Conservation (phyloP, 768 basidiomycete species). For the Termitomyces sp. region DNA sequence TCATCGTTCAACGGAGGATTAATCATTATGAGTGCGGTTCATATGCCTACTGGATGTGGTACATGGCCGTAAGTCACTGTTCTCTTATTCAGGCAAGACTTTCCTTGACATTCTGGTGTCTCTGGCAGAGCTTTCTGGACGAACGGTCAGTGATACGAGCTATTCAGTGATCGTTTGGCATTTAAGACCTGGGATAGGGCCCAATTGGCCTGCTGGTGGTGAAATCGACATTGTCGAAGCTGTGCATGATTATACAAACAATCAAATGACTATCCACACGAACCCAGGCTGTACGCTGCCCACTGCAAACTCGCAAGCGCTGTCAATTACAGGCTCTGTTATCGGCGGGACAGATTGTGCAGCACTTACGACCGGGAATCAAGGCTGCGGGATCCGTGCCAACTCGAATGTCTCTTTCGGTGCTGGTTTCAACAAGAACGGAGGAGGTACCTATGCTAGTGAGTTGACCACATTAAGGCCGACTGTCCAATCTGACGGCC, state of each 20-base stretch:
- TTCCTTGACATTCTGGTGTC: neutral
- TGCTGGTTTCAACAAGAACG: constrained; percentile 76
- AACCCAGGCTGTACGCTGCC: constrained; percentile 63
- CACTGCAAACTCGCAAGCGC: constrained; percentile 35
- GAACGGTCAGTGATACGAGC: constrained; percentile 28
- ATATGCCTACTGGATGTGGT: constrained; percentile 89
- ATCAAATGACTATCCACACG: constrained; percentile 83
- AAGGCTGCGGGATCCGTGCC: constrained; percentile 79
- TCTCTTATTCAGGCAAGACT: neutral
- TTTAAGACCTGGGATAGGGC: constrained; percentile 42
- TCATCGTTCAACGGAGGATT: constrained; percentile 59
- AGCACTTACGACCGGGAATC: constrained; percentile 61
- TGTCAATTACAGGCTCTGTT: constrained; percentile 59
- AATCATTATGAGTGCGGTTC: constrained; percentile 76
- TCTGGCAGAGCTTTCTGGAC: constrained; percentile 41
- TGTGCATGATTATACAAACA: constrained; percentile 73
- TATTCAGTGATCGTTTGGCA: constrained; percentile 17
- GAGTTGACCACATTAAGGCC: constrained; percentile 26
- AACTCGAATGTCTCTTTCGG: constrained; percentile 64
- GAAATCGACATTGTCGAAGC: constrained; percentile 88
- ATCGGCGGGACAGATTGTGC: constrained; percentile 71
- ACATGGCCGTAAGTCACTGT: constrained; percentile 62
- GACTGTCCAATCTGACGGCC: neutral
- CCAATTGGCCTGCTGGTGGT: constrained; percentile 59
- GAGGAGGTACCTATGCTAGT: constrained; percentile 91